A percentile compares a stretch with the other conserved stretches of the same genome.
Conservation (phyloP, 2,329 filamentous ascomycete genomes). For the Macrophomina pseudophaseolina region DNA sequence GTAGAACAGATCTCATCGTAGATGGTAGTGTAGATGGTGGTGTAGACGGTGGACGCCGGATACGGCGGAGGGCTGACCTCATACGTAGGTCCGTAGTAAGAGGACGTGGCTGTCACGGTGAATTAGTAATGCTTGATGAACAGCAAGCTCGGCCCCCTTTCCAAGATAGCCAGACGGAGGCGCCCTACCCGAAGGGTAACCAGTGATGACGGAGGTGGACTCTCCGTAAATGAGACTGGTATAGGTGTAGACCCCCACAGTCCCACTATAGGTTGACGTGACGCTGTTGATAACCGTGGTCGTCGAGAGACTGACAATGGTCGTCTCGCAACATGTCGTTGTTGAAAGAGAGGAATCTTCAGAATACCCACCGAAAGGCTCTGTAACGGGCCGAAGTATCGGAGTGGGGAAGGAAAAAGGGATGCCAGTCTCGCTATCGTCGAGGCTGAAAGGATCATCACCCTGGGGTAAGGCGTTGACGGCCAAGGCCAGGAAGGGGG, state of each 20-base stretch:
- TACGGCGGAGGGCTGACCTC: neutral
- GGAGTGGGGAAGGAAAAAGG: neutral
- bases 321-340: neutral
- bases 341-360: neutral
- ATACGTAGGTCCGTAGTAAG: neutral
- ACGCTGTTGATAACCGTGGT: neutral
- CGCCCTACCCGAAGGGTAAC: neutral
- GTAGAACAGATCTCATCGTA: constrained; percentile 8
- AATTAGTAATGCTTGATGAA: neutral
- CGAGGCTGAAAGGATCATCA: neutral
- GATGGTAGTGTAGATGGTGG: constrained; percentile 7
- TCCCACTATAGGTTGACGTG: neutral
- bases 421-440: neutral
- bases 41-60: neutral
- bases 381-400: neutral
- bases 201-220: neutral
- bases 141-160: neutral
- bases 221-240: neutral
- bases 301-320: neutral
- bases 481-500: constrained; percentile 13
- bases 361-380: neutral
- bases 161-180: neutral
- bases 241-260: neutral
- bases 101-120: neutral
- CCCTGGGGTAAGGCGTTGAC: constrained; percentile 7